A percentile compares a stretch with the other conserved stretches of the same genome.
Evolutionary conservation across 345 rosid genomes (phyloP).

Genomic region (Syzygium aqueum): DNA sequence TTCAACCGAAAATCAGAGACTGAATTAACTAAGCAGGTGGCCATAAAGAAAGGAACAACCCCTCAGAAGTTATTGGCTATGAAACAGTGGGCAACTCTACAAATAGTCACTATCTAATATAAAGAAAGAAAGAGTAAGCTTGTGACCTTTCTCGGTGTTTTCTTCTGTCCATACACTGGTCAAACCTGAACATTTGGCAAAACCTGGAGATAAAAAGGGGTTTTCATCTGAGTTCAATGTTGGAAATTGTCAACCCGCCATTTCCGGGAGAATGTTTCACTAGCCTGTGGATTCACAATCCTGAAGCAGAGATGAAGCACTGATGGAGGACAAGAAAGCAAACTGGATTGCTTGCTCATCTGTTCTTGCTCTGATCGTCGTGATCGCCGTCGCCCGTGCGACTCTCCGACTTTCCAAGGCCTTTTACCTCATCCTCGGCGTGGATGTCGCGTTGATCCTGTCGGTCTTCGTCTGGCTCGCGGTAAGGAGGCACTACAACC

Average conservation of each 20-base stretch:
- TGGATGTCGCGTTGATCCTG: slow-evolving; percentile 47
- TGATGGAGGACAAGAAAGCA: slow-evolving; percentile 76
- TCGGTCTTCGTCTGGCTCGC: slow-evolving; percentile 34
- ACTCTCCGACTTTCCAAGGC: slow-evolving; percentile 48
- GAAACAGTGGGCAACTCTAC: not conserved
- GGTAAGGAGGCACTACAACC: slow-evolving; percentile 35
- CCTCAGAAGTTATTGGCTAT: too few species aligned
- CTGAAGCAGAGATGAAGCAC: slow-evolving; percentile 4
- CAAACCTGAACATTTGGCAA: not conserved
- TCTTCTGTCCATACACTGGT: not conserved
- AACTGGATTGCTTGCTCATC: slow-evolving; percentile 24
- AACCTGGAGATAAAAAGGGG: not conserved
- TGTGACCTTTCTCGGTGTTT: not conserved
- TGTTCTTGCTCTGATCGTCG: slow-evolving; percentile 18
- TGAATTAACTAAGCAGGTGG: not conserved
- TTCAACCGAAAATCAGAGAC: not conserved
- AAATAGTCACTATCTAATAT: not conserved
- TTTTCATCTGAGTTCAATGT: not conserved
- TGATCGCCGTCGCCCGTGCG: slow-evolving; percentile 34
- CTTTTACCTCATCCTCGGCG: slow-evolving; percentile 60
- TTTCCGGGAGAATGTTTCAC: not conserved
- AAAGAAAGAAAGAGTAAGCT: not conserved
- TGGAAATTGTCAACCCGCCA: not conserved
- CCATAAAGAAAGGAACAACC: not conserved
- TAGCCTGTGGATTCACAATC: not conserved